Evolutionary conservation across 805 yeast genomes (phyloP).

Genomic region (Wickerhamiella lipophila): DNA sequence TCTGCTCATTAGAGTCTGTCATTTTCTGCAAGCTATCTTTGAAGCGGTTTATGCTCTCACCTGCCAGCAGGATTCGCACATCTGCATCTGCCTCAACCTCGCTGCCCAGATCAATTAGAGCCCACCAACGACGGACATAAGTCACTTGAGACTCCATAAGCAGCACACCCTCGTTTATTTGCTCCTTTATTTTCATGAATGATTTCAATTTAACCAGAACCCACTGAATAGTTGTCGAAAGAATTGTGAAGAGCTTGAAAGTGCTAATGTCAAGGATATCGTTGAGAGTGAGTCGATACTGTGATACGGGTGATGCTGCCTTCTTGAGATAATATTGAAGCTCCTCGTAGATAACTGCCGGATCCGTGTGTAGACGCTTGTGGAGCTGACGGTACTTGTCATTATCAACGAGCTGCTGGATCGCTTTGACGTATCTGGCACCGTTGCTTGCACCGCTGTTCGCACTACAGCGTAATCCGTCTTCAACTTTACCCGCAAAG

Average conservation of each 20-base stretch:
- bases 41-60: constrained; percentile 22
- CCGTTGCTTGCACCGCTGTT: not conserved
- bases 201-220: constrained; percentile 10
- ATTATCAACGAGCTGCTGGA: constrained; percentile 1
- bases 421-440: not conserved
- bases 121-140: constrained; percentile 10
- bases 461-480: constrained; percentile 2
- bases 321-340: constrained; percentile 17
- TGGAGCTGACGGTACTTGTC: not conserved
- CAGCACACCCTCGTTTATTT: not conserved
- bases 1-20: constrained; percentile 20
- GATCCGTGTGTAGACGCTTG: not conserved
- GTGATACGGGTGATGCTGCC: constrained; percentile 28
- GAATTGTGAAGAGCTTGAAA: constrained; percentile 39
- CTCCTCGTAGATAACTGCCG: constrained; percentile 17
- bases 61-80: constrained; percentile 14
- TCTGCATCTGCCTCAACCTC: not conserved
- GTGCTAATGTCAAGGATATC: constrained; percentile 45
- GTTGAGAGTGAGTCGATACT: constrained; percentile 15
- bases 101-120: constrained; percentile 2
- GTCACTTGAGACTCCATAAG: constrained; percentile 4
- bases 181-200: not conserved
- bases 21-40: constrained; percentile 23
- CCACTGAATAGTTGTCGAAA: constrained; percentile 46
- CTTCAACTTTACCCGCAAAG: constrained; percentile 15